phyloP scores from a whole-genome alignment of 768 basidiomycete species.

The Kwoniella shandongensis region DNA sequence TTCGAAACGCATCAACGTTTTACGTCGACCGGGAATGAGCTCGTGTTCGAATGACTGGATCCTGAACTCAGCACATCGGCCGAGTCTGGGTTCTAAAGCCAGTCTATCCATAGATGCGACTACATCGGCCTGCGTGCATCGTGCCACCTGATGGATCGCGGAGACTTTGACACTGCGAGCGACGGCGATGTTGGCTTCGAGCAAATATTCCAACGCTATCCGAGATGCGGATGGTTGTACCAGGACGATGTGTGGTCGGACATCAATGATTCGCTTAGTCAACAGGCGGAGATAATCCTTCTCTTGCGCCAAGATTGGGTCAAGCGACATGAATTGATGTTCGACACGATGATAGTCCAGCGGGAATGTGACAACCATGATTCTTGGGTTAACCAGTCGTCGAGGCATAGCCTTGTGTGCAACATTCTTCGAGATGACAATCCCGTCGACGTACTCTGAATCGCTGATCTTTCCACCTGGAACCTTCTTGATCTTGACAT shows the following conservation, averaged over 20 bases:
- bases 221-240: conserved; percentile 89
- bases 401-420: conserved; percentile 94
- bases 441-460: conserved; percentile 95
- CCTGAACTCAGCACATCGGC: conserved; percentile 79
- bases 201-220: conserved; percentile 80
- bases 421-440: conserved; percentile 96
- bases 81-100: conserved; percentile 81
- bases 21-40: conserved; percentile 87
- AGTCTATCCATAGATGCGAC: conserved; percentile 94
- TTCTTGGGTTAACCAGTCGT: conserved; percentile 75
- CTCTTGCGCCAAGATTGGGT: conserved; percentile 85
- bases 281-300: conserved; percentile 88
- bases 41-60: conserved; percentile 93
- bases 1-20: conserved; percentile 98
- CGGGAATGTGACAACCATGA: conserved; percentile 96
- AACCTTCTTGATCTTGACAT: conserved; percentile 98
- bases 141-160: conserved; percentile 80
- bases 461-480: conserved; percentile 89
- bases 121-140: conserved; percentile 92
- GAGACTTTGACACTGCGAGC: conserved; percentile 84
- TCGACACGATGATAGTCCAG: conserved; percentile 75
- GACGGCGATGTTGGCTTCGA: conserved; percentile 81
- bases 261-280: conserved; percentile 81
- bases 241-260: conserved; percentile 87
- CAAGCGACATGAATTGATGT: conserved; percentile 83